These are phyloP conservation scores for Xerocomus spinulosus DNA, from an alignment of 768 basidiomycete genomes.

Conservation along the genomic window DNA sequence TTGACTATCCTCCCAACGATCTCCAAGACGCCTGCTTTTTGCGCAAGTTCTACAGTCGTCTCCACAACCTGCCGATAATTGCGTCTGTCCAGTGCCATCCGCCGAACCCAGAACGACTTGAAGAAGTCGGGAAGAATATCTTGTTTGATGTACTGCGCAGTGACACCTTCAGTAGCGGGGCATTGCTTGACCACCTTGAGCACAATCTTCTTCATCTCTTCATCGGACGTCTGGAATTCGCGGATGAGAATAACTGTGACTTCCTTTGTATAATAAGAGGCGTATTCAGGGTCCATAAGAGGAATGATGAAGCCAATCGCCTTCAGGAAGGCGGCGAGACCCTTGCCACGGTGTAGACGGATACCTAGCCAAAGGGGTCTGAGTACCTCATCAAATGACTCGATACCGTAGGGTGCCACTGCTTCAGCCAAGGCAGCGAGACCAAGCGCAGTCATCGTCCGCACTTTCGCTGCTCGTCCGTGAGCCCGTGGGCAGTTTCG, in stretches of 20 bases:
- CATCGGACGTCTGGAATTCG: conserved; percentile 98
- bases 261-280: conserved; percentile 98
- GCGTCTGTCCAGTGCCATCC: conserved; percentile 94
- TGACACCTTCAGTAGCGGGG: conserved; percentile 97
- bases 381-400: conserved; percentile 95
- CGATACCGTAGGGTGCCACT: conserved; percentile 97
- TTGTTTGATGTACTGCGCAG: conserved; percentile 91
- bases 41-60: conserved; percentile 96
- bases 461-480: conserved; percentile 75
- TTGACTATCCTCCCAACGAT: conserved; percentile 82
- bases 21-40: conserved; percentile 94
- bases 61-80: conserved; percentile 98
- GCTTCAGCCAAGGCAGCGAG: conserved; percentile 95
- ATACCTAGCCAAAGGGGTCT: conserved; percentile 79
- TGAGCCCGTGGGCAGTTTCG: conserved; percentile 81
- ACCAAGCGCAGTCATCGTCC: conserved; percentile 74
- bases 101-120: conserved; percentile 97
- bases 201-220: conserved; percentile 99
- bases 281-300: conserved; percentile 99
- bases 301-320: conserved; percentile 99
- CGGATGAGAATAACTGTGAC: conserved; percentile 95
- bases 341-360: conserved; percentile 73
- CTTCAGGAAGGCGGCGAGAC: conserved; percentile 73
- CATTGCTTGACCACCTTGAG: conserved; percentile 99
- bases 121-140: conserved; percentile 99